Conservation (phyloP, 2,329 filamentous ascomycete genomes). For the Hypoxylon rubiginosum region DNA sequence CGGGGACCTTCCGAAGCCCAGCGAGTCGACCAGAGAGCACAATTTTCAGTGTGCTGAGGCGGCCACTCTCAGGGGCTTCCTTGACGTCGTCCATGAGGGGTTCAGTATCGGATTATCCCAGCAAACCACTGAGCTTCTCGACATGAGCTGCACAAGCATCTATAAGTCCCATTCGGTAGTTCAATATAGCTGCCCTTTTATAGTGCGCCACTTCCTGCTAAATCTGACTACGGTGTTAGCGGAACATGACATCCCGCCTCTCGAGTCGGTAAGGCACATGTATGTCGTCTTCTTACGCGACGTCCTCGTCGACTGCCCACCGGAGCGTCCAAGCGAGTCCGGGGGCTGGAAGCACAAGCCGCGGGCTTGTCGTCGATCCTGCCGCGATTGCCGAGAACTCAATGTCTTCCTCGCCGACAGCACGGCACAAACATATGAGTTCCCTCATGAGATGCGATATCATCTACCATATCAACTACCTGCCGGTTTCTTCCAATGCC, state of each 20-base stretch:
- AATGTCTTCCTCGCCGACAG: constrained; percentile 19
- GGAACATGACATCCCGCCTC: constrained; percentile 11
- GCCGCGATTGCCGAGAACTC: constrained; percentile 19
- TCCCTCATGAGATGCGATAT: neutral
- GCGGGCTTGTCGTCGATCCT: neutral
- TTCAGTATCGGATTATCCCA: constrained; percentile 17
- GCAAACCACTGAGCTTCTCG: constrained; percentile 10
- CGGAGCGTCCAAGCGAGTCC: constrained; percentile 12
- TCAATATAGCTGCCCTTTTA: neutral
- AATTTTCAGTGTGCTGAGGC: constrained; percentile 2
- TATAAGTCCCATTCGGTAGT: neutral
- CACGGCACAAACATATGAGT: neutral
- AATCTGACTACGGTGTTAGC: constrained; percentile 8
- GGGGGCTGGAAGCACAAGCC: constrained; percentile 19
- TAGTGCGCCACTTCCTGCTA: constrained; percentile 8
- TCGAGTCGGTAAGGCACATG: constrained; percentile 11
- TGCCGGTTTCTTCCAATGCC: neutral
- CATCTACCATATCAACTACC: constrained; percentile 19
- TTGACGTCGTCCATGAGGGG: constrained; percentile 11
- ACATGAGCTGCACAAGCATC: constrained; percentile 19
- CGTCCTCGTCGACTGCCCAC: constrained; percentile 5
- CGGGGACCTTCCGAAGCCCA: constrained; percentile 5
- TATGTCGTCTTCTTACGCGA: constrained; percentile 22
- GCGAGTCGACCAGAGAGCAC: neutral
- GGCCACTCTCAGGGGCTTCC: neutral